These are phyloP conservation scores for Rauvolfia tetraphylla DNA, from an alignment of 257 asterid genomes.

Conservation along the genomic window DNA sequence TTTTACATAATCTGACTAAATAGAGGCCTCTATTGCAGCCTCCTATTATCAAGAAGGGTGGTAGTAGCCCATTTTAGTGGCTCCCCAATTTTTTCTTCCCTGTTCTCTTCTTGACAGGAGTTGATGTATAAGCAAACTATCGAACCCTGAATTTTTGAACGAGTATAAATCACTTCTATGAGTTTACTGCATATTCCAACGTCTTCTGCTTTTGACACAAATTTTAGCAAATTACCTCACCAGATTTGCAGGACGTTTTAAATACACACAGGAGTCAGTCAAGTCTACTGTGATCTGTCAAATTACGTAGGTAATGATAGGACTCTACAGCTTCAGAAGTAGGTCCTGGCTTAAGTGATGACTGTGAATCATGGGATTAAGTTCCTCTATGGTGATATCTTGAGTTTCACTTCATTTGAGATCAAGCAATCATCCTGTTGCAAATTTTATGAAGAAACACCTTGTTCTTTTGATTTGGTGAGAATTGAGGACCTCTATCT, in stretches of 20 bases:
- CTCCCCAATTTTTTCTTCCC: conserved; percentile 43
- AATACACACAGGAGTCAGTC: too few relatives aligned
- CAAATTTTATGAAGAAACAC: too few relatives aligned
- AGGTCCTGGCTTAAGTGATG: background rate
- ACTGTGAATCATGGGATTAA: background rate
- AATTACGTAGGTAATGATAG: too few relatives aligned
- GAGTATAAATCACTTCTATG: background rate
- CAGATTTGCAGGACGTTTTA: background rate
- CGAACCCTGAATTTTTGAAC: background rate
- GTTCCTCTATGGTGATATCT: background rate
- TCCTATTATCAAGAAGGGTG: conserved; percentile 39
- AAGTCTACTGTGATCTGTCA: too few relatives aligned
- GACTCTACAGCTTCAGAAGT: too few relatives aligned
- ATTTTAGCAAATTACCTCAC: background rate
- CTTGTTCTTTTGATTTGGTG: background rate
- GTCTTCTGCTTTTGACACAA: background rate
- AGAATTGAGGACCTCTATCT: background rate
- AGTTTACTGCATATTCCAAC: background rate
- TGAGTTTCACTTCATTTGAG: background rate
- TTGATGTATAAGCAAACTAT: background rate
- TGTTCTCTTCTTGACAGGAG: conserved; percentile 8
- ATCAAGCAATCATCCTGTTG: background rate
- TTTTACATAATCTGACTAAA: conserved; percentile 25
- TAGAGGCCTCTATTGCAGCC: conserved; percentile 12
- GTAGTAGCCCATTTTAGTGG: conserved; percentile 60